Conservation (phyloP, 768 basidiomycete genomes). For the Lactarius indigo region DNA sequence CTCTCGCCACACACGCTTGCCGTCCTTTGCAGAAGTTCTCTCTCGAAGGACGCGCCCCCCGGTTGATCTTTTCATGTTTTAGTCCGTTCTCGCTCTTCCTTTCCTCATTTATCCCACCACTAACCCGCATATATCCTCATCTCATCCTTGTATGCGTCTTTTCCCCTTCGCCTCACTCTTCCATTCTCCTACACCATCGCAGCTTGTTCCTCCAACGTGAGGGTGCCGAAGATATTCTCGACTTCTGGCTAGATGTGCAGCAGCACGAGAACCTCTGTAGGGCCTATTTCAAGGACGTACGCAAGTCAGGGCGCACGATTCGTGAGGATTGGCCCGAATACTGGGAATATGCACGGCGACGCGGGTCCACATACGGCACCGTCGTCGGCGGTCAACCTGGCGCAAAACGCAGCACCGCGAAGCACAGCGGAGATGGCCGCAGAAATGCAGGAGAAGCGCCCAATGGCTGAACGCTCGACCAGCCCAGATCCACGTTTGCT, state of each 20-base stretch:
- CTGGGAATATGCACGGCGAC: conserved; percentile 86
- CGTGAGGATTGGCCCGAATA: conserved; percentile 99
- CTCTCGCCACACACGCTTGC: conserved; percentile 70
- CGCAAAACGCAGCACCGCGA: conserved; percentile 73
- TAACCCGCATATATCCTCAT: neutral
- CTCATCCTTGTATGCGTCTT: neutral
- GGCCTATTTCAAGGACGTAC: conserved; percentile 98
- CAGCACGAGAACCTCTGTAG: conserved; percentile 99
- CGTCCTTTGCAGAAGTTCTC: conserved; percentile 89
- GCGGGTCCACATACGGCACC: conserved; percentile 92
- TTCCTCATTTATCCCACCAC: conserved; percentile 10
- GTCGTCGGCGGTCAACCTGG: conserved; percentile 69
- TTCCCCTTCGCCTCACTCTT: neutral
- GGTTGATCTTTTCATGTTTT: conserved; percentile 98
- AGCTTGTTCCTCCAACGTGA: conserved; percentile 96
- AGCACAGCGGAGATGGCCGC: conserved; percentile 71
- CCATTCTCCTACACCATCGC: conserved; percentile 7
- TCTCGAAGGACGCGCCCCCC: conserved; percentile 89
- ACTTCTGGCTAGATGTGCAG: conserved; percentile 99
- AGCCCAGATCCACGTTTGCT: conserved; percentile 42
- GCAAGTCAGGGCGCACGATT: conserved; percentile 88
- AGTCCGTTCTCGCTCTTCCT: conserved; percentile 54
- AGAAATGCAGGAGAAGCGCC: conserved; percentile 64
- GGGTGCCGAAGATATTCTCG: conserved; percentile 92
- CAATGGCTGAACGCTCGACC: conserved; percentile 52